phyloP scores from a whole-genome alignment of 768 basidiomycete genomes.

The Leccinum longicurvipes region DNA sequence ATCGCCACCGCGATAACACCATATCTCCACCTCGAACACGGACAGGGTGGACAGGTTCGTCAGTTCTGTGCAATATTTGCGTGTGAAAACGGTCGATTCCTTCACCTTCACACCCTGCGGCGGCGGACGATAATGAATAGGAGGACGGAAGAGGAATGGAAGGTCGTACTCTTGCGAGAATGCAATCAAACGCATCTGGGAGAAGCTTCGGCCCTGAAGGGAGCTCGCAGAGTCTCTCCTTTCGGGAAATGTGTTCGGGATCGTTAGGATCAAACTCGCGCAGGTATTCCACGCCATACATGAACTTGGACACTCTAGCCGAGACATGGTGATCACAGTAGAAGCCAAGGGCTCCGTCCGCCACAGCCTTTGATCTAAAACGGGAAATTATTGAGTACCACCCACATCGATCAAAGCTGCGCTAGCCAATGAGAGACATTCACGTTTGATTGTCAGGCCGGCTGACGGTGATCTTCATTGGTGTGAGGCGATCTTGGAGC shows the following conservation, averaged over 20 bases:
- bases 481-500: slow-evolving; percentile 63
- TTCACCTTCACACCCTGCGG: slow-evolving; percentile 68
- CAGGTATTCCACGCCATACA: slow-evolving; percentile 81
- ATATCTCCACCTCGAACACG: slow-evolving; percentile 81
- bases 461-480: slow-evolving; percentile 58
- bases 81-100: slow-evolving; percentile 75
- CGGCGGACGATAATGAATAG: slow-evolving; percentile 9
- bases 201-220: slow-evolving; percentile 76
- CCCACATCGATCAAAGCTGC: background rate
- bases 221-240: slow-evolving; percentile 66
- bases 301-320: slow-evolving; percentile 73
- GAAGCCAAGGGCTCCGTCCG: slow-evolving; percentile 81
- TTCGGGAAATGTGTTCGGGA: slow-evolving; percentile 61
- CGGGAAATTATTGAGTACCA: slow-evolving; percentile 1
- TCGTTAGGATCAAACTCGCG: slow-evolving; percentile 64
- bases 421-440: slow-evolving; percentile 20
- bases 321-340: slow-evolving; percentile 84
- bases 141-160: slow-evolving; percentile 1
- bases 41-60: slow-evolving; percentile 72
- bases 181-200: slow-evolving; percentile 81
- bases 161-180: slow-evolving; percentile 58
- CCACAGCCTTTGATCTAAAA: slow-evolving; percentile 78
- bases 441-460: slow-evolving; percentile 80
- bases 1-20: slow-evolving; percentile 80
- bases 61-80: slow-evolving; percentile 81